Conservation (phyloP, 2,329 filamentous ascomycete species). For the Ambrosiella xylebori region DNA sequence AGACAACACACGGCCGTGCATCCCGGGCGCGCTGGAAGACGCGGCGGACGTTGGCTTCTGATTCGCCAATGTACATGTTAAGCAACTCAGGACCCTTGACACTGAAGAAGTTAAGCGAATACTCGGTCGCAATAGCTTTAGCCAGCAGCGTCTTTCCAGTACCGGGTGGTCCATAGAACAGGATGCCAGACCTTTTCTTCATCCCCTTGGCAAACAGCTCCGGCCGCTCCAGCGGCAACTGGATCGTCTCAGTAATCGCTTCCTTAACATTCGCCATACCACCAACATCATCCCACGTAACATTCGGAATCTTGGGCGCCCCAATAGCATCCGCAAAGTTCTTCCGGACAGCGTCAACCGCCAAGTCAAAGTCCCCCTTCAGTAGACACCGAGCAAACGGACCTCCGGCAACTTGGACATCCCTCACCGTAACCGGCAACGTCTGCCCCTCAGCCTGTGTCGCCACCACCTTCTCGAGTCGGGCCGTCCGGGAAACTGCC, state of each 20-base stretch:
- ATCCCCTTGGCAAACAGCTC: constrained; percentile 94
- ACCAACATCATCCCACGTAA: constrained; percentile 90
- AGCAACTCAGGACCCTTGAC: constrained; percentile 83
- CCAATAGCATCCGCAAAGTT: constrained; percentile 97
- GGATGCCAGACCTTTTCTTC: constrained; percentile 89
- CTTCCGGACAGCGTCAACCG: constrained; percentile 87
- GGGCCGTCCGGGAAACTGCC: constrained; percentile 54
- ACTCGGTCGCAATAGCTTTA: constrained; percentile 85
- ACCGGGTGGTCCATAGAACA: constrained; percentile 82
- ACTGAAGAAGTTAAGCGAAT: constrained; percentile 86
- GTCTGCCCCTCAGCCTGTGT: constrained; percentile 21
- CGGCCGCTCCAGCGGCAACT: constrained; percentile 75
- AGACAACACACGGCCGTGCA: constrained; percentile 74
- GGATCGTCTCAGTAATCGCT: constrained; percentile 91
- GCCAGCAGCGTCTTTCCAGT: constrained; percentile 86
- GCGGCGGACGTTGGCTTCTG: constrained; percentile 75
- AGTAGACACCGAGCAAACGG: constrained; percentile 61
- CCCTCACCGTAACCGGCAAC: constrained; percentile 45
- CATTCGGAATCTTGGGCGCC: constrained; percentile 93
- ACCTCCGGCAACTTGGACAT: constrained; percentile 79
- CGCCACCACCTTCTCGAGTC: constrained; percentile 44
- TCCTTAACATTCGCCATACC: constrained; percentile 89
- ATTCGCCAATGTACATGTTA: constrained; percentile 94
- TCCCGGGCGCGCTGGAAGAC: constrained; percentile 80
- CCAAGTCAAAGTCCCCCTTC: constrained; percentile 72